Conservation (phyloP, 2,329 filamentous ascomycete species). For the Calonectria ilicicola region DNA sequence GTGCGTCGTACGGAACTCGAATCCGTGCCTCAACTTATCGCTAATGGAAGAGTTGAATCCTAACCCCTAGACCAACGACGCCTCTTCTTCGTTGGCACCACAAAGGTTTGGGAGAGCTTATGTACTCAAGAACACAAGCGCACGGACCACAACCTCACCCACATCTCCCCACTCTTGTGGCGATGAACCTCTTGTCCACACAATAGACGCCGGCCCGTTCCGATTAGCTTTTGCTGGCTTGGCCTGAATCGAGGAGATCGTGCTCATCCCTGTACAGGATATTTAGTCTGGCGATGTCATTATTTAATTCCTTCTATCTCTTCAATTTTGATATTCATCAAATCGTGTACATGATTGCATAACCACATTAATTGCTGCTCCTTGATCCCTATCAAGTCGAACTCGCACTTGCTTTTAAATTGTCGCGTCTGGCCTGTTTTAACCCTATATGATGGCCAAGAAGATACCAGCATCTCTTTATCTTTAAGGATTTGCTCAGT, state of each 20-base stretch:
- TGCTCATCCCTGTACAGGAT: background rate
- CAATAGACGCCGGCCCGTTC: background rate
- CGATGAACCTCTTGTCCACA: background rate
- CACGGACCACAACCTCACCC: background rate
- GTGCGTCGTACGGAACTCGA: constrained; percentile 3
- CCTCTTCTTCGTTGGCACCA: background rate
- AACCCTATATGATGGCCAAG: background rate
- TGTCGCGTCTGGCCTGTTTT: background rate
- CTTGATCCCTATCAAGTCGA: too few species aligned
- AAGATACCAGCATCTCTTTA: background rate
- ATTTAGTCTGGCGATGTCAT: background rate
- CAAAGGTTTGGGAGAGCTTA: background rate
- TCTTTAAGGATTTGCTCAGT: too few species aligned
- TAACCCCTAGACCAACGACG: constrained; percentile 11
- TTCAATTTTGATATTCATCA: background rate
- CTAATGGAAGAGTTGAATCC: constrained; percentile 13
- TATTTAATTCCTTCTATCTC: background rate
- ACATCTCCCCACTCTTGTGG: background rate
- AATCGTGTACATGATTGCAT: background rate
- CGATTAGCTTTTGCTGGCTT: background rate
- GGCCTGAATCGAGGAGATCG: background rate
- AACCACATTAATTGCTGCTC: too few species aligned
- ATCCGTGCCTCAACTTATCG: constrained; percentile 7
- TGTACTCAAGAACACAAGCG: background rate
- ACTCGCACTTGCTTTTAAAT: background rate